Conservation (phyloP, 2,329 filamentous ascomycete genomes). For the Neodidymelliopsis sp. region DNA sequence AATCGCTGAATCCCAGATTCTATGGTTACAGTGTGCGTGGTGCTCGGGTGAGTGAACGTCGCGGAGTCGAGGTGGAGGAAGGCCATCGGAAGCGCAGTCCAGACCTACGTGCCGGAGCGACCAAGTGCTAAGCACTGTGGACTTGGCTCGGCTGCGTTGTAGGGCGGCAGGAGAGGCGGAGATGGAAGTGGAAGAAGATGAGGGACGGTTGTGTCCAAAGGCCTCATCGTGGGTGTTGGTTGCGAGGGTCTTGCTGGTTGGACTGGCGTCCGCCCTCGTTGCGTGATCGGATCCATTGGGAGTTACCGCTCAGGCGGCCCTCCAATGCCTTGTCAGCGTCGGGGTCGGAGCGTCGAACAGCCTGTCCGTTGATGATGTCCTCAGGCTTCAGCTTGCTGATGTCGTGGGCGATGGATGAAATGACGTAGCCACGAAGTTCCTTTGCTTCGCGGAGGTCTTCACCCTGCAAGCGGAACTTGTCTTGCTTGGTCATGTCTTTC, state of each 20-base stretch:
- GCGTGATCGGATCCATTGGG: constrained; percentile 47
- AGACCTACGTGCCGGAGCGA: constrained; percentile 24
- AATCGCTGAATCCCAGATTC: constrained; percentile 34
- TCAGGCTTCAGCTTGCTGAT: constrained; percentile 72
- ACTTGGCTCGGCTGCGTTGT: constrained; percentile 22
- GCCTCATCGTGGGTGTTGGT: constrained; percentile 49
- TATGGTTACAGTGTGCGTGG: constrained; percentile 44
- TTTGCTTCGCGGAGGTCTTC: constrained; percentile 79
- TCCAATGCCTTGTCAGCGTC: constrained; percentile 59
- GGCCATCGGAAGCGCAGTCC: constrained; percentile 21
- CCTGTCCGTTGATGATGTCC: constrained; percentile 43
- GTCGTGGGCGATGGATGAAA: constrained; percentile 75
- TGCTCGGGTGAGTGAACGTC: constrained; percentile 29
- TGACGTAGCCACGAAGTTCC: constrained; percentile 77
- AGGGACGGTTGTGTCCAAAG: neutral
- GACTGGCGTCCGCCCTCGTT: constrained; percentile 47
- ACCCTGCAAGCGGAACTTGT: constrained; percentile 81
- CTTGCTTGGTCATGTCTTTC: constrained; percentile 83
- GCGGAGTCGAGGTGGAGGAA: constrained; percentile 24
- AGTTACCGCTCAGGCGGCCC: constrained; percentile 51
- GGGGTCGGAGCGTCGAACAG: constrained; percentile 47
- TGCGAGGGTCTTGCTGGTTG: constrained; percentile 48
- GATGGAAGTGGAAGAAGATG: constrained; percentile 10
- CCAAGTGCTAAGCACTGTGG: constrained; percentile 19
- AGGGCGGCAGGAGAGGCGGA: constrained; percentile 16